These are phyloP conservation scores for Solanum bukasovii DNA, from an alignment of 257 asterid genomes.

Conservation along the genomic window DNA sequence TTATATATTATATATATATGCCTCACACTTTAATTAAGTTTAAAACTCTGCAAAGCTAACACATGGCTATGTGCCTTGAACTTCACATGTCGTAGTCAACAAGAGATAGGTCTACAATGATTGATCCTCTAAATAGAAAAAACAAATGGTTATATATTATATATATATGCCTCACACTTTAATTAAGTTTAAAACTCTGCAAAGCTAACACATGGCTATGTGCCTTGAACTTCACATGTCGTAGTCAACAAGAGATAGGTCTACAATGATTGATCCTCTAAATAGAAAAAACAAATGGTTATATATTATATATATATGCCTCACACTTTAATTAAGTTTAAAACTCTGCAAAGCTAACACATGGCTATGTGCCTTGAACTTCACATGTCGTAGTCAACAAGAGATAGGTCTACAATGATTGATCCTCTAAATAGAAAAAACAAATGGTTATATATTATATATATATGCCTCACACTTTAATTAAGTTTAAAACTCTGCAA, in stretches of 20 bases:
- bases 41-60: neutral
- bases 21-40: neutral
- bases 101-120: neutral
- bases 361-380: no score
- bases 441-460: no score
- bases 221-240: neutral
- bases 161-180: neutral
- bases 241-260: neutral
- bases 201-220: neutral
- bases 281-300: neutral
- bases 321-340: no score
- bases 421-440: no score
- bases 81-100: neutral
- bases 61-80: neutral
- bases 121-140: neutral
- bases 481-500: no score
- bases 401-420: no score
- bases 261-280: neutral
- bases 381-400: no score
- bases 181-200: neutral
- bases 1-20: neutral
- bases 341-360: no score
- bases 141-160: no score
- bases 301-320: no score
- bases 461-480: no score